Conservation (phyloP, 139 green algal genomes). For the Trebouxia sp. region DNA sequence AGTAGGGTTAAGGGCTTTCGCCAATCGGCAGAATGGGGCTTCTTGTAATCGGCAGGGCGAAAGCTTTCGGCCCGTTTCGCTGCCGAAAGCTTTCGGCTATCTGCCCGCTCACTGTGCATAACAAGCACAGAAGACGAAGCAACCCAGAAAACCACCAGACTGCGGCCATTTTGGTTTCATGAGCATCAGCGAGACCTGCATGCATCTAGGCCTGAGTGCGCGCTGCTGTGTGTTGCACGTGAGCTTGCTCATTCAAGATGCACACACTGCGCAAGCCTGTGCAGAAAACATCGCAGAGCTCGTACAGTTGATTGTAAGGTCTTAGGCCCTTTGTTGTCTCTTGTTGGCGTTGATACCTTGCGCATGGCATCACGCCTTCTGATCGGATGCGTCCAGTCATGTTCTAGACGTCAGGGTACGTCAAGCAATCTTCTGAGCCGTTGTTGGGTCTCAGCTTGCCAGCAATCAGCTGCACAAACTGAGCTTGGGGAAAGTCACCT, state of each 20-base stretch:
- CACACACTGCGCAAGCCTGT: neutral
- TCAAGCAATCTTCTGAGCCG: neutral
- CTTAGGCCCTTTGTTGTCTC: no score
- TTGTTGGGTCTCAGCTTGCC: neutral
- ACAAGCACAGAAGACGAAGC: conserved; percentile 21
- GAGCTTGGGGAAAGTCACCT: neutral
- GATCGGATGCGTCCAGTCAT: neutral
- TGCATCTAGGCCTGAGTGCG: neutral
- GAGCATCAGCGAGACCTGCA: neutral
- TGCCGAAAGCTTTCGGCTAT: no score
- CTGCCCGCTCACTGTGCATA: no score
- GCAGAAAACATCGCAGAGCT: neutral
- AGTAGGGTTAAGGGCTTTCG: no score
- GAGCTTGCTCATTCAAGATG: no score
- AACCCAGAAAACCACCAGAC: neutral
- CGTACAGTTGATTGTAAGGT: no score
- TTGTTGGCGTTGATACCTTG: neutral
- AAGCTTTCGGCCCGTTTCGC: no score
- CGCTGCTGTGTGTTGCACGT: neutral
- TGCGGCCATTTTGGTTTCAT: neutral
- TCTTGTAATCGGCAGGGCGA: no score
- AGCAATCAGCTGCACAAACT: conserved; percentile 1
- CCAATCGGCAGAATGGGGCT: no score
- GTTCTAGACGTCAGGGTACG: neutral
- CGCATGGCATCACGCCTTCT: neutral